Evolutionary conservation across 2,329 filamentous ascomycete genomes (phyloP), one percentile per base, ranked within the genome.

Genomic region (Arthrocladium fulminans): DNA sequence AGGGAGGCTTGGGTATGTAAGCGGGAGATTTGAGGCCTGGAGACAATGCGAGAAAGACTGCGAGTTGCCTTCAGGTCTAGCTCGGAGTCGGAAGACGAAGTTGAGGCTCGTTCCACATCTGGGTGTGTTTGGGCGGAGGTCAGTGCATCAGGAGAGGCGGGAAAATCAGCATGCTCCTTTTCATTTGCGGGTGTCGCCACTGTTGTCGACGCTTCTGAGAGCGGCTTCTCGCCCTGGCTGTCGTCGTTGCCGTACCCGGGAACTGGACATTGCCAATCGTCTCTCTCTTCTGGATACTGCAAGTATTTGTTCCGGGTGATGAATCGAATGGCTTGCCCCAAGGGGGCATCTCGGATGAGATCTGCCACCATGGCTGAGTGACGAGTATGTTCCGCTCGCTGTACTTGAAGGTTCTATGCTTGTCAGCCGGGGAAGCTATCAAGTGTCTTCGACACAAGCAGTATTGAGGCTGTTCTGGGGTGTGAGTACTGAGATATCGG

Each of bases 261-360:
- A 34, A 23, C 20, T 1, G 61, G 63, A n/a, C 59, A 54, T 38
- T 59, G 43, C 45, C 63, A 65, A 42, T 53, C 60, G 9, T 61
- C 49, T 42, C 53, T 54, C 47, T 70, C 68, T 61, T 75, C 73
- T 24, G 66, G 64, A 50, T 73, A 75, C 49, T 66, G 57, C 24
- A 74, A 63, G 29, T 67, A 59, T 47, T 66, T 66, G 39, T 69
- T 69, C 1, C 62, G 54, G 2, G 70, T 69, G 13, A 70, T 47
- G 29, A 64, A 66, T 15, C 72, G 66, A n/a, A 74, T 51, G 13
- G 70, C 19, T 56, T 73, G 71, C 47, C 72, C 72, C 41, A 73
- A 65, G 9, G 69, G 63, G 23, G 71, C 67, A 48, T 74, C 72
- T 34, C 71, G 63, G 20, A 72, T 45, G 13, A 59, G 34, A 24